Evolutionary conservation across 2,329 filamentous ascomycete species (phyloP).

Genomic region (Neoscytalidium dimidiatum): DNA sequence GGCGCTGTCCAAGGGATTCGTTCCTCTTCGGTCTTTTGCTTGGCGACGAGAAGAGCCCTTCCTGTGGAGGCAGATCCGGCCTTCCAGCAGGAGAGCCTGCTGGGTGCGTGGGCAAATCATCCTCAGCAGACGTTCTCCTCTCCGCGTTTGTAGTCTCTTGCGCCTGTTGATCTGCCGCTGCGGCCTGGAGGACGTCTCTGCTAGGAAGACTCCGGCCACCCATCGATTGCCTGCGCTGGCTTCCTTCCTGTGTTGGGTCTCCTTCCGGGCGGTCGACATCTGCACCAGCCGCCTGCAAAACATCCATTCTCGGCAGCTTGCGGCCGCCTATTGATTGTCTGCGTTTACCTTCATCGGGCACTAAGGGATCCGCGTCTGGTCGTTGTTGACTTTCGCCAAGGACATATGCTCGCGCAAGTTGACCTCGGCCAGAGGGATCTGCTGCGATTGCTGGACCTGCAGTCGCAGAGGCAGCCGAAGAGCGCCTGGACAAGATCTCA

Average conservation of each 20-base stretch:
- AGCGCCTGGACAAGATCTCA: conserved; percentile 22
- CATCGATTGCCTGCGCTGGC: conserved; percentile 12
- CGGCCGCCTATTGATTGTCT: not conserved
- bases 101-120: conserved; percentile 7
- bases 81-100: not conserved
- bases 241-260: not conserved
- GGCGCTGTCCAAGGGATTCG: conserved; percentile 6
- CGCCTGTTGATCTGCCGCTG: not conserved
- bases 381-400: conserved; percentile 23
- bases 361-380: conserved; percentile 21
- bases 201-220: conserved; percentile 1
- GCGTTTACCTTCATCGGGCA: conserved; percentile 10
- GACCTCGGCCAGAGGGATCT: conserved; percentile 24
- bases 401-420: conserved; percentile 27
- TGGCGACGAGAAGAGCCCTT: conserved; percentile 14
- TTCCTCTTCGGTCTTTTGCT: conserved; percentile 4
- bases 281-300: not conserved
- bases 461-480: conserved; percentile 22
- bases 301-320: not conserved
- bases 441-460: conserved; percentile 22
- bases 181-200: conserved; percentile 4
- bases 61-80: conserved; percentile 9
- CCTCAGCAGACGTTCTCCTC: not conserved
- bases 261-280: not conserved
- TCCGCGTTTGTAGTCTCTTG: not conserved